A percentile compares a stretch with the other conserved stretches of the same genome.
Evolutionary conservation across 2,329 filamentous ascomycete genomes (phyloP).

Genomic region (Dactylellina leptospora): DNA sequence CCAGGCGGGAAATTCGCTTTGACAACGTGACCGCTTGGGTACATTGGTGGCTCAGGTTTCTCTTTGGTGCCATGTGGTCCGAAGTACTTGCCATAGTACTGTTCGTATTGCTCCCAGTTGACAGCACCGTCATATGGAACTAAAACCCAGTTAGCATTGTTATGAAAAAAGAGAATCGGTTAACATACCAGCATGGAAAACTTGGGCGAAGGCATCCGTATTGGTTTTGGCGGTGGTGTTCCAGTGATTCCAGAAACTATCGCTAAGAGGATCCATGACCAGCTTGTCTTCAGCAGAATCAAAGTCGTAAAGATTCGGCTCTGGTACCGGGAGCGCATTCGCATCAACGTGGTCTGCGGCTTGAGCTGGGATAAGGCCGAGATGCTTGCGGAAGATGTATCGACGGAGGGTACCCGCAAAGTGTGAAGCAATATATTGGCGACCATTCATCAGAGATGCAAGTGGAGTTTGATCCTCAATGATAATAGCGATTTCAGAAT

Average conservation of each 20-base stretch:
- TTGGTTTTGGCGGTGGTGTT: constrained; percentile 76
- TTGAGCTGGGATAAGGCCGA: constrained; percentile 82
- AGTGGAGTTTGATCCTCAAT: constrained; percentile 80
- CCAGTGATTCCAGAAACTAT: constrained; percentile 77
- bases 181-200: constrained; percentile 72
- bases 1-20: constrained; percentile 73
- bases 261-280: constrained; percentile 77
- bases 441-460: constrained; percentile 76
- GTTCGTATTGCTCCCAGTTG: constrained; percentile 77
- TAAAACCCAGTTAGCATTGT: not conserved
- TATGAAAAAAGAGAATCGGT: not conserved
- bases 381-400: constrained; percentile 88
- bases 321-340: constrained; percentile 80
- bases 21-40: constrained; percentile 87
- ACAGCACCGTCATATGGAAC: constrained; percentile 75
- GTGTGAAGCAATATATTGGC: constrained; percentile 74
- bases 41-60: constrained; percentile 65
- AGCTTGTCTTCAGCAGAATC: constrained; percentile 72
- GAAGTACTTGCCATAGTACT: constrained; percentile 75
- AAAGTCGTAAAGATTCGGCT: constrained; percentile 77
- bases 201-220: constrained; percentile 79
- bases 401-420: constrained; percentile 84
- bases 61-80: constrained; percentile 64
- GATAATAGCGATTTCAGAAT: constrained; percentile 88
- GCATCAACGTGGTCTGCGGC: constrained; percentile 71